These are phyloP conservation scores for Neofusicoccum ribis DNA, from an alignment of 2,329 filamentous ascomycete species.

Conservation along the genomic window DNA sequence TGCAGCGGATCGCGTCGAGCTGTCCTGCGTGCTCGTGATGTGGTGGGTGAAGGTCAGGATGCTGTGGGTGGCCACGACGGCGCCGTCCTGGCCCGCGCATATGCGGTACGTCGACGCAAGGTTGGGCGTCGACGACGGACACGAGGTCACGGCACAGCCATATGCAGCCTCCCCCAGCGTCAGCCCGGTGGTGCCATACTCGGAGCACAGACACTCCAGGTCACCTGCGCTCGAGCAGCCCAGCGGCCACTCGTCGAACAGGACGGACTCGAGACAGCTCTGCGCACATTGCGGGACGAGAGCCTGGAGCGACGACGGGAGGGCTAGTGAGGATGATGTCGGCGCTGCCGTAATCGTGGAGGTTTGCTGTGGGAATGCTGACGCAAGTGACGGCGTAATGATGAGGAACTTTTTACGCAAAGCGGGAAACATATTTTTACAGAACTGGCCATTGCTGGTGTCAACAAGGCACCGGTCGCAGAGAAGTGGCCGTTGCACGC, in stretches of 20 bases:
- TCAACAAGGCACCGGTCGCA: not conserved
- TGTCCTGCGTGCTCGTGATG: constrained; percentile 11
- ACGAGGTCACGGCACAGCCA: constrained; percentile 36
- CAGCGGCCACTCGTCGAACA: constrained; percentile 36
- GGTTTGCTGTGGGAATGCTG: constrained; percentile 5
- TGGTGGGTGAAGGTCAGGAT: constrained; percentile 31
- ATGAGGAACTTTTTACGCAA: constrained; percentile 13
- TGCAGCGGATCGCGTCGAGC: not conserved
- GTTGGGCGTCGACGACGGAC: not conserved
- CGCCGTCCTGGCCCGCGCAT: constrained; percentile 36
- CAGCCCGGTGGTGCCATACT: constrained; percentile 38
- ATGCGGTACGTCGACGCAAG: constrained; percentile 35
- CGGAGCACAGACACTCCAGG: constrained; percentile 40
- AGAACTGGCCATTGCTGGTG: not conserved
- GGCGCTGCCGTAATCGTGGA: not conserved
- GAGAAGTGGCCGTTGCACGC: constrained; percentile 20
- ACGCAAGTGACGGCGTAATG: constrained; percentile 9
- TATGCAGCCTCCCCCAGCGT: constrained; percentile 40
- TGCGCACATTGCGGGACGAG: constrained; percentile 55
- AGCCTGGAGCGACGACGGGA: constrained; percentile 48
- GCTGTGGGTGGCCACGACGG: constrained; percentile 38
- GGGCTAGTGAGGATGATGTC: constrained; percentile 42
- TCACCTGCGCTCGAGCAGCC: constrained; percentile 34
- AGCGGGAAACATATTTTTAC: constrained; percentile 30
- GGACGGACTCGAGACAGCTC: constrained; percentile 35